Evolutionary conservation across 495 filamentous ascomycete genomes (phyloP).

Genomic region (Xeromyces bisporus): DNA sequence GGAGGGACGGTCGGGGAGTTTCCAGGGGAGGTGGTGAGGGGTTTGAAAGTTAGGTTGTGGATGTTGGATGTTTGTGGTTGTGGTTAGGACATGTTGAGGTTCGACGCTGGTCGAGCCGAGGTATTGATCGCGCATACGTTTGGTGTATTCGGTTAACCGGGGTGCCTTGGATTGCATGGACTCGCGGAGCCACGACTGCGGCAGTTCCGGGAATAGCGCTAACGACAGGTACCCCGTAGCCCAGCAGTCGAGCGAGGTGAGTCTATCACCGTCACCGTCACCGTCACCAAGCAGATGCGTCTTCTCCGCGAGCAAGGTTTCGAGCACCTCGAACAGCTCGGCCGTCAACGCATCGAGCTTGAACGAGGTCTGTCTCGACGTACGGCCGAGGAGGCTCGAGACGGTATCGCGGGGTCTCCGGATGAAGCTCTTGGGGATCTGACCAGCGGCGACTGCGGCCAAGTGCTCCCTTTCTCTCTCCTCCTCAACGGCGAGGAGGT

Average conservation of each 20-base stretch:
- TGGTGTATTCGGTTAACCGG: slow-evolving; percentile 35
- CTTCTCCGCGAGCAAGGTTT: slow-evolving; percentile 41
- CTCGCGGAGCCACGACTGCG: slow-evolving; percentile 53
- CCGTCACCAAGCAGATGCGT: slow-evolving; percentile 35
- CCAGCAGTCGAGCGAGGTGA: slow-evolving; percentile 60
- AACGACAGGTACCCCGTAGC: slow-evolving; percentile 62
- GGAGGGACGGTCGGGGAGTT: slow-evolving; percentile 17
- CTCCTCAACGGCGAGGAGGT: slow-evolving; percentile 37
- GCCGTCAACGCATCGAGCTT: slow-evolving; percentile 49
- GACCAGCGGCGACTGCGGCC: slow-evolving; percentile 23
- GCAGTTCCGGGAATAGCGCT: slow-evolving; percentile 51
- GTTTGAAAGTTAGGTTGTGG: background rate
- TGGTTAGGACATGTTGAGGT: no score
- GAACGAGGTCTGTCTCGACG: slow-evolving; percentile 36
- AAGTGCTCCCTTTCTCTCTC: slow-evolving; percentile 27
- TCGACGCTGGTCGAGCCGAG: slow-evolving; percentile 20
- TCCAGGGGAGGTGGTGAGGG: slow-evolving; percentile 13
- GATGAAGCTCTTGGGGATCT: slow-evolving; percentile 28
- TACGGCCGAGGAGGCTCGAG: slow-evolving; percentile 21
- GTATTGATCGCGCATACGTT: slow-evolving; percentile 22
- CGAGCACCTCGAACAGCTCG: slow-evolving; percentile 52
- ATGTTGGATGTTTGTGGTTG: slow-evolving; percentile 13
- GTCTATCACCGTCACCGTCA: no score
- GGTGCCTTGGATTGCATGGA: slow-evolving; percentile 40
- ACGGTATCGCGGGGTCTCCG: slow-evolving; percentile 24